Evolutionary conservation across 345 rosid genomes (phyloP), one percentile per base, ranked within the genome.

Genomic region (Excoecaria cochinchinensis): DNA sequence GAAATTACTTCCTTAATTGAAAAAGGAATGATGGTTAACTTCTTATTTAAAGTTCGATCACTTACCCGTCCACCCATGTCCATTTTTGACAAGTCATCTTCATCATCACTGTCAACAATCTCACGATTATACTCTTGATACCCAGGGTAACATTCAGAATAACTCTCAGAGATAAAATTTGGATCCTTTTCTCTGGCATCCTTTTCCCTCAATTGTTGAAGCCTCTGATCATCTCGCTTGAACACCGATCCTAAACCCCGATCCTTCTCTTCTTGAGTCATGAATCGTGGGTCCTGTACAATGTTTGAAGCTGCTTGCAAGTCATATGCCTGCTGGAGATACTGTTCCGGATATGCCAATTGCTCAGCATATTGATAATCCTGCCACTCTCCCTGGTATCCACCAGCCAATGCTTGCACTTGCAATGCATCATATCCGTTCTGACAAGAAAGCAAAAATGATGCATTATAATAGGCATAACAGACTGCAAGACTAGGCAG

Each of bases 211-310:
- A 90, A 71, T 76, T 95, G 99, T 80, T 83, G 99, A 84, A 95
- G 96, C 87, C 99, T 86, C 82, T 90, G 86, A 84, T 95, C 98
- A 74, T 95, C 99, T 66, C 98, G 90, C 90, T 95, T 95, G 84
- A 95, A 95, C 57, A 95, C 99, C 21, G 99, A 95, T 47, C 99
- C 99, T 69, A 95, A 83, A 75, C 99, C 99, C 57, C 98, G 86
- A 79, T 93, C 99, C 86, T 95, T 95, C 88, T 92, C 97, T 84
- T 95, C 99, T 81, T 95, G 98, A 66, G 97, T 90, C 99, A 95
- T 95, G 72, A 89, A 85, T 56, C 80, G 89, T 59, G 99, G 98
- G 86, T 95, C 99, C 74, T 79, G 92, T 57, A 67, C 79, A 39
- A 82, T 56, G 73, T 74, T 75, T 61, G 81, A 47, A 70, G 78